Evolutionary conservation across 1,284 basidiomycete genomes (phyloP).

Genomic region (Peniophora sp.): DNA sequence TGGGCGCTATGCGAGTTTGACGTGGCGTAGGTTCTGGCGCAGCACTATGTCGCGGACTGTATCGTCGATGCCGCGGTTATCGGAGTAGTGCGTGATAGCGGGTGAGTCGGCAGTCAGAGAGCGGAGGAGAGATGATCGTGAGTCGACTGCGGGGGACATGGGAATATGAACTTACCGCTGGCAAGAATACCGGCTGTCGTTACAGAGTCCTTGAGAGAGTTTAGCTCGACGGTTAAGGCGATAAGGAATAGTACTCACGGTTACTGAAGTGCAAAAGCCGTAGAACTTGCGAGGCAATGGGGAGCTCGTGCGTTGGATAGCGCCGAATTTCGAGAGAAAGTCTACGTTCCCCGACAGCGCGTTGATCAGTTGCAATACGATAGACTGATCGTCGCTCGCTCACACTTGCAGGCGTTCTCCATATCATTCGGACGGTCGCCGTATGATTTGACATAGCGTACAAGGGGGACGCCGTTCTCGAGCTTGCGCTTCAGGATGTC

Average conservation of each 20-base stretch:
- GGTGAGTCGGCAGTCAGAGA: neutral
- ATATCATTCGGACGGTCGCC: slow-evolving; percentile 66
- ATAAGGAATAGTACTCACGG: slow-evolving; percentile 30
- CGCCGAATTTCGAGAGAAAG: slow-evolving; percentile 67
- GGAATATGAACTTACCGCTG: slow-evolving; percentile 41
- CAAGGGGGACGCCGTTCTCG: slow-evolving; percentile 47
- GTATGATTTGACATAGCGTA: slow-evolving; percentile 68
- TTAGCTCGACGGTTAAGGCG: neutral
- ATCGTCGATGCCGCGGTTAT: neutral
- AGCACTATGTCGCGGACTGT: slow-evolving; percentile 70
- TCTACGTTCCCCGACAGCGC: slow-evolving; percentile 30
- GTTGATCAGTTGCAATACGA: neutral
- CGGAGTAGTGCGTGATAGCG: neutral
- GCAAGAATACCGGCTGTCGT: slow-evolving; percentile 74
- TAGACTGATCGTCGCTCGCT: slow-evolving; percentile 9
- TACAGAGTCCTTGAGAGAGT: slow-evolving; percentile 44
- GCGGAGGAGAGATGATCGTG: neutral
- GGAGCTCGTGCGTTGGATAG: slow-evolving; percentile 71
- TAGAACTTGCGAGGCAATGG: slow-evolving; percentile 72
- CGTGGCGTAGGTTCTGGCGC: slow-evolving; percentile 44
- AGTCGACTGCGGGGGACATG: slow-evolving; percentile 3
- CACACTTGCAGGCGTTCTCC: slow-evolving; percentile 65
- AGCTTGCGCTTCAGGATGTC: slow-evolving; percentile 67
- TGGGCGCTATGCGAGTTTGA: slow-evolving; percentile 16
- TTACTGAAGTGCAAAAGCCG: slow-evolving; percentile 72